phyloP scores from a whole-genome alignment of 1,139 yeast species.

The Debaryomyces nepalensis region DNA sequence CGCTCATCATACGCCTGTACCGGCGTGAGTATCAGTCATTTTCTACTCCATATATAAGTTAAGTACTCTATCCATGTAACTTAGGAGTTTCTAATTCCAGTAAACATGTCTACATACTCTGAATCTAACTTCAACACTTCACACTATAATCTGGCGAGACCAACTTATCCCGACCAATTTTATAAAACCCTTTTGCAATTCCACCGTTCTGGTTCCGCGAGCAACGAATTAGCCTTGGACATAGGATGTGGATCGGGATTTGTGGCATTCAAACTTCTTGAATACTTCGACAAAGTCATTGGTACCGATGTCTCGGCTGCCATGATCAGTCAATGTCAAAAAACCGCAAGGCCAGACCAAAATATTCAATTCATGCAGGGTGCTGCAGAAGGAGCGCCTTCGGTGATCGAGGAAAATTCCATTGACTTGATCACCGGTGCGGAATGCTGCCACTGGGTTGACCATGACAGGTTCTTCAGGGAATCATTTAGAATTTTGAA shows the following conservation, averaged over 20 bases:
- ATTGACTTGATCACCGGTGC: slow-evolving; percentile 74
- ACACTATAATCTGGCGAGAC: slow-evolving; percentile 45
- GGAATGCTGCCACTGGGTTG: slow-evolving; percentile 82
- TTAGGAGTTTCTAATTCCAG: no score
- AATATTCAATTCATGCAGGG: slow-evolving; percentile 34
- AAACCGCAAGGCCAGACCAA: slow-evolving; percentile 15
- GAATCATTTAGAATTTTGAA: slow-evolving; percentile 56
- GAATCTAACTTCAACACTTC: slow-evolving; percentile 37
- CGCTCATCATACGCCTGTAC: no score
- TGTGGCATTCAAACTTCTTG: slow-evolving; percentile 60
- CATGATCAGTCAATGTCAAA: slow-evolving; percentile 16
- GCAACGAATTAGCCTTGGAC: slow-evolving; percentile 53
- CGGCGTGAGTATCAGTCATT: no score
- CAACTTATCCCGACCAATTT: slow-evolving; percentile 40
- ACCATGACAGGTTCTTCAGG: slow-evolving; percentile 55
- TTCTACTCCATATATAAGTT: not conserved
- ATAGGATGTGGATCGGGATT: slow-evolving; percentile 89
- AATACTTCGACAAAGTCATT: slow-evolving; percentile 50
- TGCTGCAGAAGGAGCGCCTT: slow-evolving; percentile 33
- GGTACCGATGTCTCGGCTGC: slow-evolving; percentile 46
- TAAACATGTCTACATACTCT: slow-evolving; percentile 49
- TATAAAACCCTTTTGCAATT: slow-evolving; percentile 36
- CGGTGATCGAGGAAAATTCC: slow-evolving; percentile 30
- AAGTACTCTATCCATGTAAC: not conserved
- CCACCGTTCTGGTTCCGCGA: slow-evolving; percentile 26